These are phyloP conservation scores for Chenopodium quinoa DNA, from an alignment of 148 eudicot species.

Conservation along the genomic window DNA sequence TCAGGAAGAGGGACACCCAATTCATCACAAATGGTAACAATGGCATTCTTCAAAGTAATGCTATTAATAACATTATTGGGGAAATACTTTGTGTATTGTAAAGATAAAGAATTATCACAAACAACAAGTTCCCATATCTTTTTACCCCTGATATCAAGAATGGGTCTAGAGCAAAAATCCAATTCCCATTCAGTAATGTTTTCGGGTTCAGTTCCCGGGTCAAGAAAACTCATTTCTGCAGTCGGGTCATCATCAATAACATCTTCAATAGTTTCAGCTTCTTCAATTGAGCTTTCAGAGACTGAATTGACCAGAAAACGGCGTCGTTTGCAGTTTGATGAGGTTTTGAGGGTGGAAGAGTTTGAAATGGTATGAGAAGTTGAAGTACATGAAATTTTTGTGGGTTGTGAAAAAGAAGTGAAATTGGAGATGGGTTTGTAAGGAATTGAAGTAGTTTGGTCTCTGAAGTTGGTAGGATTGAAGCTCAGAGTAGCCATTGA, in stretches of 20 bases:
- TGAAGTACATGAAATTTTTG: conserved; percentile 32
- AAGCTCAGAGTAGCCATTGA: conserved; percentile 79
- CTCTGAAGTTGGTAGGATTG: conserved; percentile 56
- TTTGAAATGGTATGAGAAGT: background rate
- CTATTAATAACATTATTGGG: conserved; percentile 95
- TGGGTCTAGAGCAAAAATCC: conserved; percentile 96
- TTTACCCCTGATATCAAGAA: conserved; percentile 88
- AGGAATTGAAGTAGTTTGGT: conserved; percentile 29
- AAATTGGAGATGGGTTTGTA: conserved; percentile 41
- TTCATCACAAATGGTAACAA: conserved; percentile 62
- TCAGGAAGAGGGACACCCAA: conserved; percentile 84
- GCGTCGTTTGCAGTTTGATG: conserved; percentile 14
- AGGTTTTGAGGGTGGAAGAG: conserved; percentile 13
- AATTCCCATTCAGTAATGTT: conserved; percentile 79
- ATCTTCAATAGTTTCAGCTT: conserved; percentile 25
- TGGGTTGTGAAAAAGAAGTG: conserved; percentile 33
- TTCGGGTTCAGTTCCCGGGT: conserved; percentile 66
- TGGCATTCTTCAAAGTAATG: conserved; percentile 73
- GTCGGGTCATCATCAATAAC: conserved; percentile 68
- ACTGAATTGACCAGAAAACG: conserved; percentile 36
- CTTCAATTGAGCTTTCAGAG: conserved; percentile 57
- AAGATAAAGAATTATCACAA: conserved; percentile 74
- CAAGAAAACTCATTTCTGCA: conserved; percentile 71
- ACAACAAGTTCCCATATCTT: conserved; percentile 97
- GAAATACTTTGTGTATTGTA: conserved; percentile 82